Evolutionary conservation across 2,329 filamentous ascomycete genomes (phyloP).

Genomic region (Sporothrix mexicana): DNA sequence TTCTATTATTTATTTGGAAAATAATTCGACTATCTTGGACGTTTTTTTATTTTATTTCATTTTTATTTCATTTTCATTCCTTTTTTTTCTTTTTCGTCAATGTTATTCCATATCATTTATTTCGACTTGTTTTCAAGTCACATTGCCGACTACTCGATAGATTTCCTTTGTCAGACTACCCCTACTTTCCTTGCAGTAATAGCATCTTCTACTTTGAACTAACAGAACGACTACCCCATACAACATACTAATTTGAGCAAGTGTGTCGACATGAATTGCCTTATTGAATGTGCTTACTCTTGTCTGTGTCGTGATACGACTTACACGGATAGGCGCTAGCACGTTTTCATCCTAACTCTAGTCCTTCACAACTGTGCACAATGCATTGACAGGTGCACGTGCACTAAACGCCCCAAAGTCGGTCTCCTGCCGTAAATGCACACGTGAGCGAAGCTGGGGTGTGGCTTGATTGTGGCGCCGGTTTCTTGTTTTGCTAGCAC

Average conservation of each 20-base stretch:
- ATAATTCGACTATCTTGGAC: too few species aligned
- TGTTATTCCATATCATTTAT: too few species aligned
- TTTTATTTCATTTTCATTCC: too few species aligned
- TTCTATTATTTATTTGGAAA: too few species aligned
- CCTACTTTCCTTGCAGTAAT: not conserved
- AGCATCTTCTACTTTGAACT: not conserved
- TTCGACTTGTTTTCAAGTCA: too few species aligned
- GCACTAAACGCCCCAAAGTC: too few species aligned
- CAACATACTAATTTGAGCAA: not conserved
- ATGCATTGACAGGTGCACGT: too few species aligned
- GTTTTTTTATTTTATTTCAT: too few species aligned
- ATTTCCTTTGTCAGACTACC: not conserved
- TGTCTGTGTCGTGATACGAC: not conserved
- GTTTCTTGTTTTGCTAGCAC: not conserved
- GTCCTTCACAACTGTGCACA: not conserved
- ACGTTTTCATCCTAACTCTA: not conserved
- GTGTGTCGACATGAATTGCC: not conserved
- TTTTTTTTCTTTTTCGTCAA: too few species aligned
- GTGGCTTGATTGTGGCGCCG: constrained; percentile 3
- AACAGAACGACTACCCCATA: not conserved
- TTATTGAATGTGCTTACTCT: not conserved
- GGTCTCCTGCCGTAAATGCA: too few species aligned
- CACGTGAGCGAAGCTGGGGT: not conserved
- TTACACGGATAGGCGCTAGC: constrained; percentile 11
- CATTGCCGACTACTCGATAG: not conserved